These are phyloP conservation scores for Zymoseptoria pseudotritici DNA, from an alignment of 2,329 filamentous ascomycete genomes.

Conservation along the genomic window DNA sequence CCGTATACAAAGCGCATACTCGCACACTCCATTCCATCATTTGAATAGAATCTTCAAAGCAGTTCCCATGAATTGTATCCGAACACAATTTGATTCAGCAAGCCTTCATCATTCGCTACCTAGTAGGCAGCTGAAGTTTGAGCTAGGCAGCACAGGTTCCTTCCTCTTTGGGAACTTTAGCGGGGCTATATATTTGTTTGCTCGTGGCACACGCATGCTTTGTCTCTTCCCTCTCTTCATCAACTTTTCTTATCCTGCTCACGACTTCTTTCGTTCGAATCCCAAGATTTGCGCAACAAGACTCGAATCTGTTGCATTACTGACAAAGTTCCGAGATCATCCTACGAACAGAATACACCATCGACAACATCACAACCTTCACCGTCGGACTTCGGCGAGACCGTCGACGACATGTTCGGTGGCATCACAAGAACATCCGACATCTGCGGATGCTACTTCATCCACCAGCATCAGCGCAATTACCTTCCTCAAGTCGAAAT, in stretches of 20 bases:
- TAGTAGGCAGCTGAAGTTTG: not conserved
- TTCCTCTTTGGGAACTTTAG: not conserved
- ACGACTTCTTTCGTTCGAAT: not conserved
- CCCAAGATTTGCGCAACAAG: not conserved
- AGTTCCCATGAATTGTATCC: not conserved
- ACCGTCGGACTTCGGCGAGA: not conserved
- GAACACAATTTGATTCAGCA: not conserved
- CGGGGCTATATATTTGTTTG: not conserved
- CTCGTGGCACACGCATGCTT: not conserved
- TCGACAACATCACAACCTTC: not conserved
- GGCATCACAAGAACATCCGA: conserved; percentile 7
- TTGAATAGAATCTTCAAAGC: not conserved
- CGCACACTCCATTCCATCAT: not conserved
- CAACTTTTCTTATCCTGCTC: not conserved
- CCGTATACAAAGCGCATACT: too few species aligned
- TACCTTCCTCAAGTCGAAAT: conserved; percentile 55
- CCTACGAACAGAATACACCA: too few species aligned
- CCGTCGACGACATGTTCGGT: not conserved
- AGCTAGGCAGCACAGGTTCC: not conserved
- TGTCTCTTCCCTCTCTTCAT: not conserved
- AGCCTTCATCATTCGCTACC: not conserved
- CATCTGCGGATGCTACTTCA: conserved; percentile 28
- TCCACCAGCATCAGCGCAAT: conserved; percentile 7
- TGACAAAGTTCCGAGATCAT: not conserved
- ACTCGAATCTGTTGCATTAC: not conserved